Evolutionary conservation across 2,329 filamentous ascomycete species (phyloP).

Genomic region (Phaeosphaeriaceae sp.): DNA sequence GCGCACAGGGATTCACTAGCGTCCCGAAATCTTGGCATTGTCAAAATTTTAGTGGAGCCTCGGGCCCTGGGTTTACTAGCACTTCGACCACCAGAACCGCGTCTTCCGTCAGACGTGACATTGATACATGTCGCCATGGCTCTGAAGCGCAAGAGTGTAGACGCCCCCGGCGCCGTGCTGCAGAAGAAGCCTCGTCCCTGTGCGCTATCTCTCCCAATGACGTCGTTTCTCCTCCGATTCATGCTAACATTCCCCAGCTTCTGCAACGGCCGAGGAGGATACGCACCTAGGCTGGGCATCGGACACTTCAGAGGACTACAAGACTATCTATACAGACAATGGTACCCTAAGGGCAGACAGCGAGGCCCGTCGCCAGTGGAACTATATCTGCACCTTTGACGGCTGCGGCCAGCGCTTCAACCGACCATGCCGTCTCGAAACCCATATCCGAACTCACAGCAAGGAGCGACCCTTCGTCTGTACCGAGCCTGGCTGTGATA

Average conservation of each 20-base stretch:
- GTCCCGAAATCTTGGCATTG: constrained; percentile 28
- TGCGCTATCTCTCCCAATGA: constrained; percentile 12
- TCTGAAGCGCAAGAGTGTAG: constrained; percentile 34
- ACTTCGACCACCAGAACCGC: not conserved
- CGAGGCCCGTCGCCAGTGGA: constrained; percentile 69
- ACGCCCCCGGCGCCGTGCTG: constrained; percentile 4
- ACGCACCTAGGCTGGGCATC: constrained; percentile 23
- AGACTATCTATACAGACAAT: constrained; percentile 36
- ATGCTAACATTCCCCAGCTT: not conserved
- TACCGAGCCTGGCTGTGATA: constrained; percentile 72
- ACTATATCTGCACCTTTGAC: constrained; percentile 74
- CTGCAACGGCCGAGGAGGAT: constrained; percentile 8
- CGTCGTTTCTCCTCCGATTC: constrained; percentile 1
- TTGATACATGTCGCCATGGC: constrained; percentile 26
- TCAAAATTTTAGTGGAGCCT: constrained; percentile 24
- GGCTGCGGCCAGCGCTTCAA: constrained; percentile 86
- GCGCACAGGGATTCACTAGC: constrained; percentile 9
- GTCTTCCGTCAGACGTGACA: not conserved
- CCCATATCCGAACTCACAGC: constrained; percentile 81
- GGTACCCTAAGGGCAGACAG: constrained; percentile 37
- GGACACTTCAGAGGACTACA: constrained; percentile 35
- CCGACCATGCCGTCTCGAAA: constrained; percentile 78
- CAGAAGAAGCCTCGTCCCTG: constrained; percentile 39
- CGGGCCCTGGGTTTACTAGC: not conserved
- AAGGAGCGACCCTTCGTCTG: constrained; percentile 84